Evolutionary conservation across 257 asterid species (phyloP).

Genomic region (Solanum sejunctum): DNA sequence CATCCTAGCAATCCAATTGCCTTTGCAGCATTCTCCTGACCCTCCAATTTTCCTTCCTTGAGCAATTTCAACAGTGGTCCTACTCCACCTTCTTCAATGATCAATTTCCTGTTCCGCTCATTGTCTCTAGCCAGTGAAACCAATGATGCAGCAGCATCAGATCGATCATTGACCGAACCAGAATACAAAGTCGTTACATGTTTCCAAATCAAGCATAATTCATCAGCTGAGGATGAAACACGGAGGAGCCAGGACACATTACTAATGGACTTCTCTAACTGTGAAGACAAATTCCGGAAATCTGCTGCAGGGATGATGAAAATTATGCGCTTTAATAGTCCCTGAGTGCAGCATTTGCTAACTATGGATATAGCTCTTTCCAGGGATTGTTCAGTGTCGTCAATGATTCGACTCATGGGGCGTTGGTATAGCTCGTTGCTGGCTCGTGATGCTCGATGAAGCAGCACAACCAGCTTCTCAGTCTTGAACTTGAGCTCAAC

Average conservation of each 20-base stretch:
- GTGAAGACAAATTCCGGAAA: constrained; percentile 16
- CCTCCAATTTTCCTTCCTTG: constrained; percentile 24
- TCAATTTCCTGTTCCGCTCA: constrained; percentile 25
- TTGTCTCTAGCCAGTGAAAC: constrained; percentile 23
- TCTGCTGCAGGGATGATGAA: constrained; percentile 16
- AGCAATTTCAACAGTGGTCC: constrained; percentile 25
- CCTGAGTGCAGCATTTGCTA: constrained; percentile 12
- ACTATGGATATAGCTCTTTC: constrained; percentile 17
- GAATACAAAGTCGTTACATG: constrained; percentile 20
- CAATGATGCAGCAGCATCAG: constrained; percentile 29
- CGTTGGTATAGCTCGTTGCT: constrained; percentile 33
- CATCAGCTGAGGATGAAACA: constrained; percentile 16
- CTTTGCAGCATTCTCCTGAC: constrained; percentile 38
- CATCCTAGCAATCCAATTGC: constrained; percentile 35
- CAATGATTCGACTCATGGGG: constrained; percentile 28
- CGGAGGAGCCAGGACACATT: constrained; percentile 30
- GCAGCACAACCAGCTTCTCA: constrained; percentile 24
- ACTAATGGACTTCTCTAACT: constrained; percentile 20
- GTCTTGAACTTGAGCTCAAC: constrained; percentile 19
- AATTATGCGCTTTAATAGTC: constrained; percentile 19
- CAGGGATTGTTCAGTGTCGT: constrained; percentile 17
- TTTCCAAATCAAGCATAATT: constrained; percentile 15
- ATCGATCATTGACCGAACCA: constrained; percentile 19
- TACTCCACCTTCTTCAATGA: constrained; percentile 33
- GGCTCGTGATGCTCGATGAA: constrained; percentile 34